Percentiles rank a stretch among this genome's conserved stretches.
Conservation (phyloP, 495 filamentous ascomycete species). For the Penicillium pancosmium region DNA sequence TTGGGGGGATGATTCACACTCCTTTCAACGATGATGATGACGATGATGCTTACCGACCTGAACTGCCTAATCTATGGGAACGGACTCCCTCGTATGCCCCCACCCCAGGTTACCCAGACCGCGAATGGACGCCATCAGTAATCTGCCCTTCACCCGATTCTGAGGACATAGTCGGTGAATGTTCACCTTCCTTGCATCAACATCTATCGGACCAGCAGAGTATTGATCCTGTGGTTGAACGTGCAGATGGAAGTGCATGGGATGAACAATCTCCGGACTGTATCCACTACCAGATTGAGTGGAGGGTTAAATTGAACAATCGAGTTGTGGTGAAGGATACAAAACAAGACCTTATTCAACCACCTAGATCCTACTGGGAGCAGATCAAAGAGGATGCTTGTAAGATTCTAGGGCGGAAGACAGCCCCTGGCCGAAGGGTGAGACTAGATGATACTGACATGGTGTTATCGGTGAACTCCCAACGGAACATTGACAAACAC, state of each 20-base stretch:
- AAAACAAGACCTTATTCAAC: constrained; percentile 30
- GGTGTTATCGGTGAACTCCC: constrained; percentile 17
- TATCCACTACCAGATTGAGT: constrained; percentile 43
- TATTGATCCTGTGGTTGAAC: neutral
- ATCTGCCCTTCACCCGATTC: constrained; percentile 9
- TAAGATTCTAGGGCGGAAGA: constrained; percentile 18
- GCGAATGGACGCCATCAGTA: constrained; percentile 21
- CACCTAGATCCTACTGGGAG: constrained; percentile 26
- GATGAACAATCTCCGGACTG: constrained; percentile 34
- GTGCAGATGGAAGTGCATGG: constrained; percentile 31
- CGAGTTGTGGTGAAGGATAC: constrained; percentile 33
- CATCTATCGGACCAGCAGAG: constrained; percentile 15
- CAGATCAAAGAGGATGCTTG: constrained; percentile 17
- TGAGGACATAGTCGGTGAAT: constrained; percentile 1
- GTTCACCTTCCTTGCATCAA: neutral
- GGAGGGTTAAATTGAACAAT: constrained; percentile 39
- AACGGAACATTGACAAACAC: constrained; percentile 8
- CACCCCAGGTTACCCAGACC: constrained; percentile 5
- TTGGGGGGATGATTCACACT: constrained; percentile 4
- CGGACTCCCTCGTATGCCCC: constrained; percentile 26
- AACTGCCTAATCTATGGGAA: constrained; percentile 16
- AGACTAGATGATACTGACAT: constrained; percentile 23
- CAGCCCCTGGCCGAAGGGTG: constrained; percentile 16
- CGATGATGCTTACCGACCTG: constrained; percentile 8
- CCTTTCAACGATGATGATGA: constrained; percentile 18